These are phyloP conservation scores for Candida tropicalis DNA, from an alignment of 1,139 yeast genomes.

Conservation along the genomic window DNA sequence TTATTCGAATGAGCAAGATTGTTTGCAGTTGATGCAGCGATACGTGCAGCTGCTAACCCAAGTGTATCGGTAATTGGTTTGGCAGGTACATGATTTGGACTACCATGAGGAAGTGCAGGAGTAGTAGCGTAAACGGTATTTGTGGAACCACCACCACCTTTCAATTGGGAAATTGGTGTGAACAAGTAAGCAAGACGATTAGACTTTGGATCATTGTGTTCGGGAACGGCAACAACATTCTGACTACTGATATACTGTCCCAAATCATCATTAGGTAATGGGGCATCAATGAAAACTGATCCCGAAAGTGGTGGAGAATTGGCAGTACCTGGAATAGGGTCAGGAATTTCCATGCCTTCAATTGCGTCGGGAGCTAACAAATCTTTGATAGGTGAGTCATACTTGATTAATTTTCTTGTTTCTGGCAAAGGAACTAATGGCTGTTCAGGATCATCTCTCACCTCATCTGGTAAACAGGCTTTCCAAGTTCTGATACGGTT, in stretches of 20 bases:
- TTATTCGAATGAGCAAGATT: conserved; percentile 7
- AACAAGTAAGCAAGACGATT: conserved; percentile 46
- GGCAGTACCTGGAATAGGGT: conserved; percentile 73
- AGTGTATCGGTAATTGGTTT: conserved; percentile 7
- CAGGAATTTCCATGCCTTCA: conserved; percentile 75
- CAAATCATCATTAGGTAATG: conserved; percentile 73
- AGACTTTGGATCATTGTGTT: conserved; percentile 56
- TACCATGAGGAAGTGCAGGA: conserved; percentile 20
- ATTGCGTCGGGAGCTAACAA: conserved; percentile 74
- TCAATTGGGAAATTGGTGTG: conserved; percentile 51
- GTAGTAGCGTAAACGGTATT: conserved; percentile 27
- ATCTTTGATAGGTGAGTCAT: conserved; percentile 81
- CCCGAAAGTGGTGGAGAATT: conserved; percentile 92
- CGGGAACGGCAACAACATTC: conserved; percentile 53
- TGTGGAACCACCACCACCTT: conserved; percentile 37
- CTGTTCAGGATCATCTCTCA: conserved; percentile 82
- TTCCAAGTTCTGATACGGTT: conserved; percentile 98
- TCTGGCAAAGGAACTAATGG: conserved; percentile 58
- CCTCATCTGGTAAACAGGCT: conserved; percentile 97
- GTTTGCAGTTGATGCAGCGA: conserved; percentile 9
- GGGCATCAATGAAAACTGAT: conserved; percentile 79
- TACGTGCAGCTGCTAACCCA: conserved; percentile 9
- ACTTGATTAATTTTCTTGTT: conserved; percentile 69
- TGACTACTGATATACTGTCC: conserved; percentile 67
- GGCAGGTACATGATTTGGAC: conserved; percentile 19